These are phyloP conservation scores for Paratrypanosoma confusum DNA, from an alignment of 208 protist species.

Conservation along the genomic window DNA sequence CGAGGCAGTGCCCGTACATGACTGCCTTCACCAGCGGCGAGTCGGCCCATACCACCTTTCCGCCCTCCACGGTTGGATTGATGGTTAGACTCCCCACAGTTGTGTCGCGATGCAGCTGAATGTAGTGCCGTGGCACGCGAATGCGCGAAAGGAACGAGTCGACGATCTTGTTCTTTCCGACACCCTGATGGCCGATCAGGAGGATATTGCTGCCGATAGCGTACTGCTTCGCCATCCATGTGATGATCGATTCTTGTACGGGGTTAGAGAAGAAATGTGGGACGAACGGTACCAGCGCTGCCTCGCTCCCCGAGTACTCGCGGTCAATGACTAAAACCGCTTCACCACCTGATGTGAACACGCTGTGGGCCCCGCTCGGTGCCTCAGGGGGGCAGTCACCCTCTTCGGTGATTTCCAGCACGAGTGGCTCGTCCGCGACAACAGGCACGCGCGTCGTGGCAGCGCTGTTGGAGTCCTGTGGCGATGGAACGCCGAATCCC, in stretches of 20 bases:
- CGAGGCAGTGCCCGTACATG: conserved; percentile 83
- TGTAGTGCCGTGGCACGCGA: conserved; percentile 84
- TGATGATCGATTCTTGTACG: conserved; percentile 74
- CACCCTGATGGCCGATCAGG: conserved; percentile 92
- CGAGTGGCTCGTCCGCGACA: too few species aligned
- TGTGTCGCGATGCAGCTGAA: conserved; percentile 93
- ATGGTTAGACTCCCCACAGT: conserved; percentile 88
- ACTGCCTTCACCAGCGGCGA: conserved; percentile 90
- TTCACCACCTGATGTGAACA: conserved; percentile 25
- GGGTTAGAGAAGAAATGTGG: conserved; percentile 82
- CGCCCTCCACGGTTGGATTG: conserved; percentile 74
- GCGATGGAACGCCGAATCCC: too few species aligned
- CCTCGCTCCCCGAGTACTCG: conserved; percentile 42
- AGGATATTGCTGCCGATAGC: conserved; percentile 74
- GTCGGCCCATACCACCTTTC: conserved; percentile 86
- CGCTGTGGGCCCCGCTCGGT: too few species aligned
- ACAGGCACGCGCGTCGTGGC: too few species aligned
- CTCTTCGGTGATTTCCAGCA: too few species aligned
- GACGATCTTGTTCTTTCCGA: conserved; percentile 95
- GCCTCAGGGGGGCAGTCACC: too few species aligned
- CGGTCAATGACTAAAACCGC: conserved; percentile 33
- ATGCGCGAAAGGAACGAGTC: conserved; percentile 88
- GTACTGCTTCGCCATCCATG: conserved; percentile 84
- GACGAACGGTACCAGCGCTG: conserved; percentile 80
- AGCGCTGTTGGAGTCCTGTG: too few species aligned